Evolutionary conservation across 1,284 basidiomycete species (phyloP), one percentile per base, ranked within the genome.

Genomic region (Ceratobasidium sp.): DNA sequence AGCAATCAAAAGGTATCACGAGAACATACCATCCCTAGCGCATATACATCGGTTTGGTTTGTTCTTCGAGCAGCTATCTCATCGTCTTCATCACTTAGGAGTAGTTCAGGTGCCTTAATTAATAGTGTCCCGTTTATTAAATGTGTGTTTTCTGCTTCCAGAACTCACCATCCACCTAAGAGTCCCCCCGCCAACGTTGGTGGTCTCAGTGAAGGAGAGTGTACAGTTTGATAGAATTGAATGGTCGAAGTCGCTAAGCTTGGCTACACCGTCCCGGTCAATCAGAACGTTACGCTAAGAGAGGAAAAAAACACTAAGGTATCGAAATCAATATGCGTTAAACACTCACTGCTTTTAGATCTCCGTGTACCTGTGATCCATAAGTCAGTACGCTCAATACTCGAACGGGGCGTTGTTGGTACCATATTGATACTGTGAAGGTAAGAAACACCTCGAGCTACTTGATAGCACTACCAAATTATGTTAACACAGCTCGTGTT

Each of bases 161-260:
- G 20, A 17, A 44, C 42, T 70, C 40, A 56, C 68, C 68, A 70
- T 70, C 68, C 68, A 70, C 44, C 68, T 50, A 20, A 57, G 52
- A 12, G 68, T 70, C 10, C 68, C 68, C 44, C 68, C 68, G 17
- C 68, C 68, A 9, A 26, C 5, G 20, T 52, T 38, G 46, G 56
- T 73, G 12, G 70, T 73, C 40, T 59, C 70, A 9, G 70, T 46
- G 23, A 73, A 73, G 12, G 3, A 15, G 17, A 73, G 56, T 0
- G 56, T 48, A 20, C 40, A 44, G 15, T 46, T 38, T 12, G 70
- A 48, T 23, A 73, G 17, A 23, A 73, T 73, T 10, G 70, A 42
- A 17, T 62, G 57, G n/a, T 73, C 70, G n/a, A 73, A 73, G 17
- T 73, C 70, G 44, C 40, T 62, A 17, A 67, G 44, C 17, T 67